These are phyloP conservation scores for Calycina marina DNA, from an alignment of 2,329 filamentous ascomycete genomes.

Conservation along the genomic window DNA sequence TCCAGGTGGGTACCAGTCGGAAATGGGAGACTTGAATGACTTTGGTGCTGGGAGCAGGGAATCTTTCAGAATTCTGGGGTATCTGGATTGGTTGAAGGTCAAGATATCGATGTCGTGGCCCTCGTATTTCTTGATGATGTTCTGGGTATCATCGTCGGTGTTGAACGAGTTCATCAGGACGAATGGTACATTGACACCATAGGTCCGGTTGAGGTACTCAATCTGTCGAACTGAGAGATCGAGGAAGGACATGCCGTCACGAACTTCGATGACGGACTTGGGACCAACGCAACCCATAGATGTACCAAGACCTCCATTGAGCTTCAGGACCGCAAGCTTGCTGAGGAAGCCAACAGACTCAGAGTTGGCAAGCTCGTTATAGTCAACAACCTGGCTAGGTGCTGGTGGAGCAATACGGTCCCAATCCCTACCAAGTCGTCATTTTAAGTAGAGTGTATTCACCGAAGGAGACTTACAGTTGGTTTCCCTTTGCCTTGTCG, in stretches of 20 bases:
- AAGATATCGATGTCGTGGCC: slow-evolving; percentile 99
- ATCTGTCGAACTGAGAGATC: slow-evolving; percentile 98
- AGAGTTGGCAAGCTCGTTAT: slow-evolving; percentile 75
- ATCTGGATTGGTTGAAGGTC: slow-evolving; percentile 99
- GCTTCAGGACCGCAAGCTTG: slow-evolving; percentile 97
- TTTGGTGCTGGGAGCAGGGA: slow-evolving; percentile 93
- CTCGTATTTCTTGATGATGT: slow-evolving; percentile 99
- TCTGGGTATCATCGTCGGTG: slow-evolving; percentile 93
- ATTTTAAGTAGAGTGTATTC: background rate
- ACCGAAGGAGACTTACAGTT: slow-evolving; percentile 41
- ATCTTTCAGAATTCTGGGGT: slow-evolving; percentile 96
- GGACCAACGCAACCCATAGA: slow-evolving; percentile 99
- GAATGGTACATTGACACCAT: slow-evolving; percentile 93
- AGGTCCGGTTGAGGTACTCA: slow-evolving; percentile 97
- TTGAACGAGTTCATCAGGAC: slow-evolving; percentile 99
- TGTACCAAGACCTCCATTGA: slow-evolving; percentile 97
- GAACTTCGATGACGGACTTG: slow-evolving; percentile 98
- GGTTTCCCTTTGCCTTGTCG: slow-evolving; percentile 97
- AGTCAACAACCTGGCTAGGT: slow-evolving; percentile 86
- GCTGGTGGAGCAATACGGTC: slow-evolving; percentile 91
- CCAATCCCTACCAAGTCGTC: slow-evolving; percentile 57
- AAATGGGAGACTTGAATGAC: slow-evolving; percentile 70
- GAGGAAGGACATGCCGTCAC: slow-evolving; percentile 99
- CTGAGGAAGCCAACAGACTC: slow-evolving; percentile 89
- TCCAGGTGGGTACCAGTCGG: slow-evolving; percentile 96